phyloP scores from a whole-genome alignment of 1,284 basidiomycete genomes.

The Ceratobasidium sp. region DNA sequence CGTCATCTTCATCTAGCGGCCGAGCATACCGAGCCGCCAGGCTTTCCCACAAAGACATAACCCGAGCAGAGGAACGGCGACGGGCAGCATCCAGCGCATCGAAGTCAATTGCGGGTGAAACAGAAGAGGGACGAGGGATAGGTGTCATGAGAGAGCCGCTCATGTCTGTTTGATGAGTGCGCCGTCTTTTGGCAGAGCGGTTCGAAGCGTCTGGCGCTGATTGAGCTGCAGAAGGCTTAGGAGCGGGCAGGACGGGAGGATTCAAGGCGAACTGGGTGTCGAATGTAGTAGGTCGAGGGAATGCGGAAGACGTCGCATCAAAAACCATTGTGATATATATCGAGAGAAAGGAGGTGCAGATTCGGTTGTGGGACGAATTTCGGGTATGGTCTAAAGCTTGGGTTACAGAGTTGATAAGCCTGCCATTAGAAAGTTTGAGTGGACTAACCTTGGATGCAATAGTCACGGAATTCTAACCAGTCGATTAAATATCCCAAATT shows the following conservation, averaged over 20 bases:
- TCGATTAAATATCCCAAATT: not conserved
- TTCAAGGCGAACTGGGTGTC: not conserved
- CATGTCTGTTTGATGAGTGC: not conserved
- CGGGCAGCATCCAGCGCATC: constrained; percentile 45
- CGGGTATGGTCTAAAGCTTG: not conserved
- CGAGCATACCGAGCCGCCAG: constrained; percentile 49
- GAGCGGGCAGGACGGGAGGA: not conserved
- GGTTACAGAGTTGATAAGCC: constrained; percentile 8
- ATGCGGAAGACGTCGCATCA: constrained; percentile 32
- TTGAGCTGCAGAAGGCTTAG: constrained; percentile 11
- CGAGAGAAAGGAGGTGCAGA: not conserved
- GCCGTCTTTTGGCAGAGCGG: constrained; percentile 37
- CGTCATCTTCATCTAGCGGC: constrained; percentile 49
- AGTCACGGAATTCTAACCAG: not conserved
- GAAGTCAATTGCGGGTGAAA: constrained; percentile 10
- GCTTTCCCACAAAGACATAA: constrained; percentile 50
- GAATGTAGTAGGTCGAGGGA: not conserved
- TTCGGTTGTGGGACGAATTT: not conserved
- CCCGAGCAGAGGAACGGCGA: constrained; percentile 47
- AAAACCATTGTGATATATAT: constrained; percentile 21
- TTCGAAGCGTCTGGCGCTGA: not conserved
- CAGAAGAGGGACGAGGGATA: constrained; percentile 19
- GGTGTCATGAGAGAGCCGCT: not conserved
- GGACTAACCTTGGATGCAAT: not conserved
- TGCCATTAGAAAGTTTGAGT: not conserved